Percentiles rank a stretch among this genome's conserved stretches.
Conservation (phyloP, 1,139 yeast genomes). For the Candida sojae region DNA sequence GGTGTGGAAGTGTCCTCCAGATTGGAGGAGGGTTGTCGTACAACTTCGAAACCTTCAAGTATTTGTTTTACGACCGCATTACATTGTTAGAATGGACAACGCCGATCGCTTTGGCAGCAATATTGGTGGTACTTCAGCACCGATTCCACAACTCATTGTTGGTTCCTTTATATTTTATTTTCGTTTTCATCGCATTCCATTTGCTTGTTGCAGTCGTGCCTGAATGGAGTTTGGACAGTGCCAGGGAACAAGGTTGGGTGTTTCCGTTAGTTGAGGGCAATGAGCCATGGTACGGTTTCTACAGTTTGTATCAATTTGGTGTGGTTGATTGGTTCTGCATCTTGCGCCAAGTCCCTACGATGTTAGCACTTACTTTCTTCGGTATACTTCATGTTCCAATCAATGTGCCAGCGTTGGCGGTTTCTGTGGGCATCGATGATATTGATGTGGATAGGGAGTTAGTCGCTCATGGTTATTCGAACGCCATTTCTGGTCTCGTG, state of each 20-base stretch:
- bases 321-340: constrained; percentile 75
- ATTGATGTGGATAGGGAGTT: constrained; percentile 90
- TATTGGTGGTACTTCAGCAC: constrained; percentile 65
- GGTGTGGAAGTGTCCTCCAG: constrained; percentile 90
- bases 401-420: constrained; percentile 95
- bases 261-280: constrained; percentile 66
- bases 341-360: constrained; percentile 75
- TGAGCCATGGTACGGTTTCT: constrained; percentile 89
- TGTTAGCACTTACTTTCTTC: constrained; percentile 93
- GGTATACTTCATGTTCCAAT: constrained; percentile 96
- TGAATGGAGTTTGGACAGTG: constrained; percentile 55
- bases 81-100: constrained; percentile 67
- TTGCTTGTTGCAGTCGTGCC: constrained; percentile 66
- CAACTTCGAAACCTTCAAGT: constrained; percentile 53
- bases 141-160: constrained; percentile 70
- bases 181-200: constrained; percentile 71
- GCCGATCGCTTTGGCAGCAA: constrained; percentile 64
- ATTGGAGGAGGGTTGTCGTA: constrained; percentile 69
- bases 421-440: constrained; percentile 81
- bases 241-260: constrained; percentile 82
- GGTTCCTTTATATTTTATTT: constrained; percentile 79
- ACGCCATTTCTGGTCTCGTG: constrained; percentile 74
- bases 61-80: constrained; percentile 39
- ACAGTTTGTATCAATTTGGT: constrained; percentile 66
- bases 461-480: constrained; percentile 94